Base-by-base conservation (phyloP, 768 basidiomycete genomes). In the Fomitopsis serialis region DNA sequence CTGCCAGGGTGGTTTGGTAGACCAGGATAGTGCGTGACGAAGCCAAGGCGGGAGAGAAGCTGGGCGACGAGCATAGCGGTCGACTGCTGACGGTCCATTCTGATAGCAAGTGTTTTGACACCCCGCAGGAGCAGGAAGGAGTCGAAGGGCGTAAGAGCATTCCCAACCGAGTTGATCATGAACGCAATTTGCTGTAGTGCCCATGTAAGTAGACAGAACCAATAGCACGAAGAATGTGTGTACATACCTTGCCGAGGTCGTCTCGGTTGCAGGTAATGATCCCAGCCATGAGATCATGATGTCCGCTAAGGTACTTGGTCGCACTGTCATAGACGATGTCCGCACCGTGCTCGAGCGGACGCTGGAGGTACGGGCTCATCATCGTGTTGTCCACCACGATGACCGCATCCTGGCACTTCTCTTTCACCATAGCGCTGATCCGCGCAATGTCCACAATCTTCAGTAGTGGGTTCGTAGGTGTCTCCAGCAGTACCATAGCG, bases 261-360 rank as follows among this genome's bases (percentile, higher is more conserved):
- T 95, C 92, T 48, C 89, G 76, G 72, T 94, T 90, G 72, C 94
- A 97, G 24, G 84, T 86, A 58, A 98, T 89, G 43, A 92, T 84
- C 54, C 97, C 97, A 0, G 97, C 96, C 97, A 99, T 99, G 58
- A 99, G 83, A 67, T 99, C 97, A 70, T 99, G 97, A 64, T 99
- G 97, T 8, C 97, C 97, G 53, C 90, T 93, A 44, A 99, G 78
- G 70, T 98, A 98, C 67, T 99, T 99, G 22, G 97, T 98, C 10
- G 86, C 97, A 54, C 92, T 95, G 70, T 99, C 97, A 64, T 99
- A 99, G 9, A 98, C 95, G 52, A 99, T 84, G 66, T 99, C 97
- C 45, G 92, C 92, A 15, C 96, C 97, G 48, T 97, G 87, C 63
- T 98, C 93, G 35, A 98, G 80, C 11, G 97, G 97, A 53, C 95